These are phyloP conservation scores for Populus hybrid DNA, from an alignment of 441 rosid species.

Conservation along the genomic window DNA sequence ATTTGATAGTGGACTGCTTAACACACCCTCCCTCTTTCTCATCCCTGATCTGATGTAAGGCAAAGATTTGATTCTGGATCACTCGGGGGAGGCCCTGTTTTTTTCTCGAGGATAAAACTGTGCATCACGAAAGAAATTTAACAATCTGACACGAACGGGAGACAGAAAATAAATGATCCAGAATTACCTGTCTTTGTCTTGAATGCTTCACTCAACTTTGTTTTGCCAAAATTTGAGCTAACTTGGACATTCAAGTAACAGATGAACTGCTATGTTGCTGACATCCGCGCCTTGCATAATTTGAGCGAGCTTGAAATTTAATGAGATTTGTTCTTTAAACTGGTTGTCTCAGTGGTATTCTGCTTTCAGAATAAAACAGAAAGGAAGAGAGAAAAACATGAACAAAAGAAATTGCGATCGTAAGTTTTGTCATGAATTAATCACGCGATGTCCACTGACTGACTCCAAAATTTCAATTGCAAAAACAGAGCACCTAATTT, in stretches of 20 bases:
- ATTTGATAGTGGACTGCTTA: too few species aligned
- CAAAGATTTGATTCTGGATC: not conserved
- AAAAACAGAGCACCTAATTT: not conserved
- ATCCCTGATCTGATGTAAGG: not conserved
- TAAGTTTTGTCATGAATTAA: not conserved
- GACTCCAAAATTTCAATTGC: not conserved
- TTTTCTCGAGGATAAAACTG: not conserved
- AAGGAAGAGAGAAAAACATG: not conserved
- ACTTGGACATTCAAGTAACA: not conserved
- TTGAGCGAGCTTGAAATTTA: too few species aligned
- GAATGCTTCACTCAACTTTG: not conserved
- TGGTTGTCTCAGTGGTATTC: not conserved
- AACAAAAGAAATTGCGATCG: not conserved
- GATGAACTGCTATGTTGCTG: too few species aligned
- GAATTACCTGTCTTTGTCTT: not conserved
- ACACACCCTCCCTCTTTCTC: not conserved
- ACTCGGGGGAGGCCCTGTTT: not conserved
- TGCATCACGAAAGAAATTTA: not conserved
- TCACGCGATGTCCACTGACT: not conserved
- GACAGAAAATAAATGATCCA: not conserved
- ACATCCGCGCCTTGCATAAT: too few species aligned
- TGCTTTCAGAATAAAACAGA: not conserved
- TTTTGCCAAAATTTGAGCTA: too few species aligned
- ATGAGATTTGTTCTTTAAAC: not conserved
- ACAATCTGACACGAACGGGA: not conserved